A percentile compares a stretch with the other conserved stretches of the same genome.
These are phyloP conservation scores for Ophiognomonia clavigignenti-juglandacearum DNA, from an alignment of 2,329 filamentous ascomycete species.

Conservation along the genomic window DNA sequence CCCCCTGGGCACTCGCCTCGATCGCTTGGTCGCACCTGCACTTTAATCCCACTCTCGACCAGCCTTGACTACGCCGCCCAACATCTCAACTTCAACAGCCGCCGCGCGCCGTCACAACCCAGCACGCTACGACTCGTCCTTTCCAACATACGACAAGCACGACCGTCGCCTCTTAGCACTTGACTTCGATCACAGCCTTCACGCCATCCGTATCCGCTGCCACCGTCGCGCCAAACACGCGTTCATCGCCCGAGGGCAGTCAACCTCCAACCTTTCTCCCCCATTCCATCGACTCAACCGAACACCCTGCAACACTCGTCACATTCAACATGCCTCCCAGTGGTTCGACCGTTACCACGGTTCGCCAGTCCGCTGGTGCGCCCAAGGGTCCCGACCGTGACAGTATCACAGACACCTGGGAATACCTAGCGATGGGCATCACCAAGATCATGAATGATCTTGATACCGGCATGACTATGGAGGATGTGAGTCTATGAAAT, in stretches of 20 bases:
- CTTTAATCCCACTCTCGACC: background rate
- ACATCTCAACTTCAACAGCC: no score
- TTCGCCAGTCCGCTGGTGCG: conserved; percentile 37
- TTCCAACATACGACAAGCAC: no score
- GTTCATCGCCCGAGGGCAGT: conserved; percentile 4
- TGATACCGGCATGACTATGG: conserved; percentile 89
- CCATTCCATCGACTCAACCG: conserved; percentile 1
- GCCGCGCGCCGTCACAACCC: no score
- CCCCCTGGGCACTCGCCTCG: no score
- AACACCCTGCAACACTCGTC: conserved; percentile 5
- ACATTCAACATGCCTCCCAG: conserved; percentile 23
- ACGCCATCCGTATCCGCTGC: background rate
- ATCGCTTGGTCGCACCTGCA: no score
- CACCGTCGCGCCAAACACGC: background rate
- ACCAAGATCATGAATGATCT: conserved; percentile 91
- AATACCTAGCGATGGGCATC: conserved; percentile 82
- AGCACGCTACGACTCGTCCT: no score
- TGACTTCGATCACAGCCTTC: no score
- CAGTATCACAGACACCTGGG: conserved; percentile 60
- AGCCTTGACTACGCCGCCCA: no score
- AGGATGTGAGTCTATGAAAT: conserved; percentile 53
- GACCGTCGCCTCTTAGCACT: no score
- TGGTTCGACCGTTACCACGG: conserved; percentile 18
- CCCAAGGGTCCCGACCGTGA: conserved; percentile 56
- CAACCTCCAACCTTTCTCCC: conserved; percentile 7